Percentiles rank a stretch among this genome's conserved stretches.
phyloP scores from a whole-genome alignment of 495 filamentous ascomycete genomes.

The Aspergillus wentii region DNA sequence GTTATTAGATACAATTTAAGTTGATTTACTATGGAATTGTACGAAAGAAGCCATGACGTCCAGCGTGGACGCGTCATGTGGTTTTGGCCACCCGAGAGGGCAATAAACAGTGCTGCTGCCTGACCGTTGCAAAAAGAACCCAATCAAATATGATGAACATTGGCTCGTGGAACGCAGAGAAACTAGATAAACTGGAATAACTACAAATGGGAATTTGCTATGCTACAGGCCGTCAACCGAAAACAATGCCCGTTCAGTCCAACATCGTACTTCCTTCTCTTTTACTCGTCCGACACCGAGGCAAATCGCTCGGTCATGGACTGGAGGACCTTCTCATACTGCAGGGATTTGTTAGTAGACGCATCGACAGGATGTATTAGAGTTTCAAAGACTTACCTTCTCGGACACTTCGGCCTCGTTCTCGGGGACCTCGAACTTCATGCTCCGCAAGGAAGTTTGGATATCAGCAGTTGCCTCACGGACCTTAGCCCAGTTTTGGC shows the following conservation, averaged over 20 bases:
- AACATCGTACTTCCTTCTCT: conserved; percentile 9
- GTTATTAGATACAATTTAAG: no score
- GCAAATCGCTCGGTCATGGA: conserved; percentile 95
- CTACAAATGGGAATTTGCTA: conserved; percentile 41
- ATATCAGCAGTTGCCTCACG: conserved; percentile 85
- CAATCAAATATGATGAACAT: no score
- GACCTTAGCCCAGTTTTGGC: conserved; percentile 86
- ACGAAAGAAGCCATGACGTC: no score
- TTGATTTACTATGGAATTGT: no score
- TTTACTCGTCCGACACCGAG: conserved; percentile 85
- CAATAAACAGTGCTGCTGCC: conserved; percentile 11
- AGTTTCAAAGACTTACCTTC: conserved; percentile 53
- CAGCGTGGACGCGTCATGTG: conserved; percentile 15
- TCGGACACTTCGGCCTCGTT: conserved; percentile 70
- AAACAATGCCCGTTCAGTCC: conserved; percentile 10
- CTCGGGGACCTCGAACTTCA: conserved; percentile 92
- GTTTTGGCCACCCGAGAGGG: conserved; percentile 11
- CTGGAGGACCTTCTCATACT: conserved; percentile 91
- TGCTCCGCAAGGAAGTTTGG: conserved; percentile 72
- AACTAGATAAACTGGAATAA: conserved; percentile 19
- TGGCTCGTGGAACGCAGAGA: conserved; percentile 2
- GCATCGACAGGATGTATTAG: neutral
- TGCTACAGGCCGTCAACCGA: conserved; percentile 24
- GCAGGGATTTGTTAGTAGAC: conserved; percentile 10
- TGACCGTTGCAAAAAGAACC: no score